These are phyloP conservation scores for Podila minutissima DNA, from an alignment of 192 early-diverging fungal genomes.

Conservation along the genomic window DNA sequence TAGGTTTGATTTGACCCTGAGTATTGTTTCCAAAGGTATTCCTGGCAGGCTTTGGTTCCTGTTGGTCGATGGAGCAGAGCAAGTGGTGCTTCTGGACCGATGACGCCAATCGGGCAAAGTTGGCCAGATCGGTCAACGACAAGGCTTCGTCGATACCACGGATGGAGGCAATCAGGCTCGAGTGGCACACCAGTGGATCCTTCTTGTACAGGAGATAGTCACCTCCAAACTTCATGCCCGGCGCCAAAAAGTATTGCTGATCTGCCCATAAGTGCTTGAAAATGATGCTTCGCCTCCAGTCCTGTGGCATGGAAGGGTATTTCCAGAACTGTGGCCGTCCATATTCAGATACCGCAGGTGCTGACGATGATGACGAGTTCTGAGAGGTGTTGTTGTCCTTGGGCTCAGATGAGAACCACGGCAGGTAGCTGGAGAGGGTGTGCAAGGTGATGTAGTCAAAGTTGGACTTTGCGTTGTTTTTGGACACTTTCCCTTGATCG, in stretches of 20 bases:
- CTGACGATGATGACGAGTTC: background rate
- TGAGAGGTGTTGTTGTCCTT: background rate
- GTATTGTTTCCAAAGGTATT: background rate
- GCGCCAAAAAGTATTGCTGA: conserved; percentile 72
- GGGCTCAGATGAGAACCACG: conserved; percentile 1
- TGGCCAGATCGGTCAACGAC: conserved; percentile 63
- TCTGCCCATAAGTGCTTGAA: conserved; percentile 72
- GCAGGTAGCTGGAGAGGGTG: background rate
- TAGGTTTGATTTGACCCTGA: background rate
- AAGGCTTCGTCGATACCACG: conserved; percentile 40
- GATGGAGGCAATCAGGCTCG: conserved; percentile 68
- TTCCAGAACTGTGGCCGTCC: conserved; percentile 17
- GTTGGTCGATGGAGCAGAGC: conserved; percentile 59
- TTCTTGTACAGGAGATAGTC: conserved; percentile 87
- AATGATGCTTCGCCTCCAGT: conserved; percentile 54
- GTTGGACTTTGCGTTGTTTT: background rate
- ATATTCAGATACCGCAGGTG: background rate
- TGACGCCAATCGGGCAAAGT: conserved; percentile 71
- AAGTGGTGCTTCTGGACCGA: conserved; percentile 77
- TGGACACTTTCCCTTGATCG: background rate
- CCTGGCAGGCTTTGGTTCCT: background rate
- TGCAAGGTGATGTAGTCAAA: conserved; percentile 4
- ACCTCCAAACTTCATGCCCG: conserved; percentile 87
- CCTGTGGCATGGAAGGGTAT: conserved; percentile 52
- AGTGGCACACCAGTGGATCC: conserved; percentile 77